Percentiles rank a stretch among this genome's conserved stretches.
Evolutionary conservation across 2,329 filamentous ascomycete genomes (phyloP).

Genomic region (Phialophora expanda): DNA sequence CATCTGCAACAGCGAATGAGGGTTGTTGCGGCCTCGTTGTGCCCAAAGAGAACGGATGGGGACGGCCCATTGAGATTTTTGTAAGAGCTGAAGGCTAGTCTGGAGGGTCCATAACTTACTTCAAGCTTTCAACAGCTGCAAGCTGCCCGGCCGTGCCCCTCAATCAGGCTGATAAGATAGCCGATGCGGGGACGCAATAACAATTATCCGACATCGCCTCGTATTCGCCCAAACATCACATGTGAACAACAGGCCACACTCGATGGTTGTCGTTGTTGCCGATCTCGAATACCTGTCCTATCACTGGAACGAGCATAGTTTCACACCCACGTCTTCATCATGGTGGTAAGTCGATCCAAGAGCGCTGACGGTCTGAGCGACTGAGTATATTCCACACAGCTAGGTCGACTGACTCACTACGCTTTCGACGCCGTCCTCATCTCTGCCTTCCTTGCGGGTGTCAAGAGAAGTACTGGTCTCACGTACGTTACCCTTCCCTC

Average conservation of each 20-base stretch:
- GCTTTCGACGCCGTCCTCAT: constrained; percentile 94
- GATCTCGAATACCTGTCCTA: background rate
- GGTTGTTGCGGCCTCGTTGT: background rate
- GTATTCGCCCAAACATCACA: constrained; percentile 17
- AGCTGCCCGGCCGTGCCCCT: constrained; percentile 2
- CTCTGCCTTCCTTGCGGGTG: constrained; percentile 93
- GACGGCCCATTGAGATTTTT: constrained; percentile 12
- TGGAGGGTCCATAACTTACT: constrained; percentile 12
- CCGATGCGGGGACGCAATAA: constrained; percentile 15
- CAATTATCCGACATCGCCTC: constrained; percentile 9
- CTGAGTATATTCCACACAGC: constrained; percentile 65
- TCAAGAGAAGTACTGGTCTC: constrained; percentile 95
- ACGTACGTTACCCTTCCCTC: constrained; percentile 77
- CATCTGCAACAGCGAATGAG: constrained; percentile 21
- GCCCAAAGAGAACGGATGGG: constrained; percentile 17
- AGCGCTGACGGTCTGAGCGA: constrained; percentile 70
- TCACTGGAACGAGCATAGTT: constrained; percentile 2
- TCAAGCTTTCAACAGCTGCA: constrained; percentile 2
- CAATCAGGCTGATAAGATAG: constrained; percentile 16
- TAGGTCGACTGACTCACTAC: constrained; percentile 92
- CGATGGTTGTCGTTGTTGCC: background rate
- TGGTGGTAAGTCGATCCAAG: constrained; percentile 54
- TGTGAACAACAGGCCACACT: constrained; percentile 21
- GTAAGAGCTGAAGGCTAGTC: constrained; percentile 16
- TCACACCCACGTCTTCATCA: constrained; percentile 39